Percentiles rank a stretch among this genome's conserved stretches.
Evolutionary conservation across 2,329 filamentous ascomycete genomes (phyloP).

Genomic region (Monosporascus sp.): DNA sequence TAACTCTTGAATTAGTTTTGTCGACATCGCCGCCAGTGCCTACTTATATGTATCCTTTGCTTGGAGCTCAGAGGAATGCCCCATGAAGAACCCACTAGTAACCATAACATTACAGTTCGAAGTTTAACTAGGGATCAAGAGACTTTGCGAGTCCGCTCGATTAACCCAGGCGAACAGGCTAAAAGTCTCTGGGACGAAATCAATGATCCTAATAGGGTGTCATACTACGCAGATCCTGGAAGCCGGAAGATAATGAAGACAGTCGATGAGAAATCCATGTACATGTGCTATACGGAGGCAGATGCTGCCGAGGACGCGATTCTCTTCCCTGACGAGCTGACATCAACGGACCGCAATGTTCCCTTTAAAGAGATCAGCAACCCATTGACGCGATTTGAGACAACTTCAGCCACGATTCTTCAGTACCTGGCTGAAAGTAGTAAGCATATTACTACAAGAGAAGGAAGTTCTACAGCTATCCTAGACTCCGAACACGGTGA

Average conservation of each 20-base stretch:
- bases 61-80: too few relatives aligned
- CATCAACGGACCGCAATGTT: constrained; percentile 11
- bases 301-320: constrained; percentile 23
- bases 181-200: constrained; percentile 21
- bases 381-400: constrained; percentile 17
- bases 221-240: constrained; percentile 7
- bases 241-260: background rate
- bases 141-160: constrained; percentile 21
- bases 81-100: too few relatives aligned
- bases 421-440: constrained; percentile 9
- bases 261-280: constrained; percentile 2
- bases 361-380: constrained; percentile 24
- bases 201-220: constrained; percentile 11
- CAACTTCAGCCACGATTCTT: constrained; percentile 8
- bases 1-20: background rate
- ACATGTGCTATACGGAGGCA: constrained; percentile 21
- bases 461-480: background rate
- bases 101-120: constrained; percentile 3
- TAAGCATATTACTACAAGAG: background rate
- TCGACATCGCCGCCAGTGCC: background rate
- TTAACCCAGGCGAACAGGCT: constrained; percentile 17
- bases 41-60: background rate
- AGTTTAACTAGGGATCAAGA: constrained; percentile 19
- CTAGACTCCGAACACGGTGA: constrained; percentile 1
- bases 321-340: constrained; percentile 17